Evolutionary conservation across 2,329 filamentous ascomycete genomes (phyloP), one percentile per base, ranked within the genome.

Genomic region (Trichoderma pleuroti): DNA sequence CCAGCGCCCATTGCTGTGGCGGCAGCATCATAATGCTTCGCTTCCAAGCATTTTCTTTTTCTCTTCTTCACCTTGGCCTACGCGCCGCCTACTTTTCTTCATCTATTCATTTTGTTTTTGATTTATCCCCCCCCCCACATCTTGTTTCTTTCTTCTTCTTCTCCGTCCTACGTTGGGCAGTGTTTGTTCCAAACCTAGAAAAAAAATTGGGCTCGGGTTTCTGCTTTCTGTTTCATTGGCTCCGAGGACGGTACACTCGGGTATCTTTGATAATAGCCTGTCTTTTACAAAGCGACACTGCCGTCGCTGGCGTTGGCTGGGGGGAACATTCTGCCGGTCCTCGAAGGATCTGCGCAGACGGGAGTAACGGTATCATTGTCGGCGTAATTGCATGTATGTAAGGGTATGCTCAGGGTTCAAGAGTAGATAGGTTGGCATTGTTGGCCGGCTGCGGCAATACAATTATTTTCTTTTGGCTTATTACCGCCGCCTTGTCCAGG

Each of bases 1-100:
- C 86, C 87, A 0, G 84, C 82, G 18, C 85, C 85, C 4, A 78
- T 83, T 68, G 78, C 85, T n/a, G 80, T 87, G 65, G 76, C 82
- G 32, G 83, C 85, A 28, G 82, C 84, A 24, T 86, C 79, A 74
- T 81, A 77, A 70, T 30, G 36, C 26, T 21, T 62, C 14, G 28
- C 63, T 30, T 57, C 28, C 24, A 10, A n/a, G 16, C 7, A 11
- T 34, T 46, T 46, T 21, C 18, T 46, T 8, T 42, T 66, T n/a
- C 28, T 32, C 26, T 49, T 32, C 12, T 28, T 32, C 30, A 39
- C 12, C 4, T 30, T 46, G 28, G 32, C 49, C n/a, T 18, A 4
- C 18, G 26, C 4, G n/a, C 18, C 21, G 21, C 52, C 30, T 10
- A n/a, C 18, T 9, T 49, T 49, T 65, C 11, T 65, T 39, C 30